These are phyloP conservation scores for Botryotinia calthae DNA, from an alignment of 2,329 filamentous ascomycete genomes.

Conservation along the genomic window DNA sequence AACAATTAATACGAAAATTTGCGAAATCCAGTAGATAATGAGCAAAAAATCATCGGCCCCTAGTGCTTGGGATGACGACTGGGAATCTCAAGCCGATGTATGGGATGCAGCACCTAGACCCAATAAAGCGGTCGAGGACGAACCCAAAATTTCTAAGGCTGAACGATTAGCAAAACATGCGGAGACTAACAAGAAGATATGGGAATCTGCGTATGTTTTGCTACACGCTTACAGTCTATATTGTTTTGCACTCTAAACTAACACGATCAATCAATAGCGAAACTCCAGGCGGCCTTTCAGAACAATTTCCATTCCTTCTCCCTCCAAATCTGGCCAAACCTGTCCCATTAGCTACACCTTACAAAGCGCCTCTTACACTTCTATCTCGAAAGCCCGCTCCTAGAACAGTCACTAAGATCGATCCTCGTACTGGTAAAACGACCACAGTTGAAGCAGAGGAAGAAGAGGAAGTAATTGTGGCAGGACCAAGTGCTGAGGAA, in stretches of 20 bases:
- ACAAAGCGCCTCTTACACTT: constrained; percentile 80
- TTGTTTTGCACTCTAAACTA: neutral
- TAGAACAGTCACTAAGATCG: constrained; percentile 56
- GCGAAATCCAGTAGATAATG: constrained; percentile 24
- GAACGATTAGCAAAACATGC: constrained; percentile 77
- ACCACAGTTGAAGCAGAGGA: constrained; percentile 56
- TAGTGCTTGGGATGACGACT: constrained; percentile 87
- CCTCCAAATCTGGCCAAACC: constrained; percentile 16
- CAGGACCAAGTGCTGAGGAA: constrained; percentile 70
- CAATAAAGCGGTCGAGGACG: constrained; percentile 27
- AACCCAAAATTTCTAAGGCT: constrained; percentile 59
- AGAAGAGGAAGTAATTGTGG: constrained; percentile 61
- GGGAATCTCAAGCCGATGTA: constrained; percentile 74
- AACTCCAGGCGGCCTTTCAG: constrained; percentile 63
- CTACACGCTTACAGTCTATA: neutral
- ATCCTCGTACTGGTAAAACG: constrained; percentile 50
- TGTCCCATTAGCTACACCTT: constrained; percentile 61
- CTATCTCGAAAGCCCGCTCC: constrained; percentile 76
- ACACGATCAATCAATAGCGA: constrained; percentile 45
- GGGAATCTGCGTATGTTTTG: constrained; percentile 75
- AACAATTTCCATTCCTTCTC: constrained; percentile 63
- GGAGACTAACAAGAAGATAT: constrained; percentile 80
- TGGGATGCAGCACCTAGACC: constrained; percentile 35
- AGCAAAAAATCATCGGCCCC: constrained; percentile 51
- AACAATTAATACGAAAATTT: neutral